Evolutionary conservation across 345 rosid species (phyloP).

Genomic region (Aquilaria sinensis): DNA sequence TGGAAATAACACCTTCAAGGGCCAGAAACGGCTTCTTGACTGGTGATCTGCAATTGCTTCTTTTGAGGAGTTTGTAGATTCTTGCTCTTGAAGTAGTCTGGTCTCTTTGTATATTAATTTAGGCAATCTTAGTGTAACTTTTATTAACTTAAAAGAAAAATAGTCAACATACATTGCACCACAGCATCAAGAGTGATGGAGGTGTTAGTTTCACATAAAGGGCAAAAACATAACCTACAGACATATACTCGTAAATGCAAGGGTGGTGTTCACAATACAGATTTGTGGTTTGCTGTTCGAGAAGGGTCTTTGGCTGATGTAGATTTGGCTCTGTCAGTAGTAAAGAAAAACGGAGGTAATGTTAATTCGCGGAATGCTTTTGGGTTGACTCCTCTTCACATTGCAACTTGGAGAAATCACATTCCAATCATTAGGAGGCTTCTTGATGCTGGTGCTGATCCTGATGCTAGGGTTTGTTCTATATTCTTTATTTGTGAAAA

Average conservation of each 20-base stretch:
- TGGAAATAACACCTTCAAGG: conserved; percentile 12
- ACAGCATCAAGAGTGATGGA: conserved; percentile 33
- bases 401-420: conserved; percentile 94
- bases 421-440: conserved; percentile 85
- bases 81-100: conserved; percentile 9
- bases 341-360: conserved; percentile 85
- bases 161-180: conserved; percentile 10
- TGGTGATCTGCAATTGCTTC: conserved; percentile 10
- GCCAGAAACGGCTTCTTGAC: conserved; percentile 8
- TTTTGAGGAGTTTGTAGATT: conserved; percentile 1
- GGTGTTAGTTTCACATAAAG: conserved; percentile 49
- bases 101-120: conserved; percentile 5
- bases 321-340: conserved; percentile 49
- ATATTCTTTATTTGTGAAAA: not conserved
- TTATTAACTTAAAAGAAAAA: conserved; percentile 5
- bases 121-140: conserved; percentile 7
- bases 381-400: conserved; percentile 88
- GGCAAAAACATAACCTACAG: conserved; percentile 47
- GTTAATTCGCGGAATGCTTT: conserved; percentile 59
- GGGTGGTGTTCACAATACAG: conserved; percentile 40
- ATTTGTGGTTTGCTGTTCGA: conserved; percentile 69
- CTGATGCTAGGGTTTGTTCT: conserved; percentile 88
- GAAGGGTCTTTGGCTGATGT: conserved; percentile 87
- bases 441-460: conserved; percentile 92
- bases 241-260: conserved; percentile 40